Evolutionary conservation across 306 rosid genomes (phyloP).

Genomic region (Begonia fuchsioides): DNA sequence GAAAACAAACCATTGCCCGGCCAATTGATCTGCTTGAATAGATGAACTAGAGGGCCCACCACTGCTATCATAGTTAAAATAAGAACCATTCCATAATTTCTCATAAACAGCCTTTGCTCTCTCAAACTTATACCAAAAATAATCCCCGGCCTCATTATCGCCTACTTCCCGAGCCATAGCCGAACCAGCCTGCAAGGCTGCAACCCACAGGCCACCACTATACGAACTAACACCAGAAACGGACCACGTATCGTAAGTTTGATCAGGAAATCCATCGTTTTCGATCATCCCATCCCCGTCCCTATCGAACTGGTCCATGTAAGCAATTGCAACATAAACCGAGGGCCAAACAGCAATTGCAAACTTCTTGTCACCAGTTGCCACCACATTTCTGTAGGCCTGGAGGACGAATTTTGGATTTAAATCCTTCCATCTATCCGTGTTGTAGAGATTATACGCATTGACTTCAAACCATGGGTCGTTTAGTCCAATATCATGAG

Average conservation of each 20-base stretch:
- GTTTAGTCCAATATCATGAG: constrained; percentile 80
- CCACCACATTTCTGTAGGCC: constrained; percentile 85
- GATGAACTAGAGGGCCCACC: constrained; percentile 57
- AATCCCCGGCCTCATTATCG: constrained; percentile 62
- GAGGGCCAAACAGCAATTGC: constrained; percentile 92
- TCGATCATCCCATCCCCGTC: constrained; percentile 95
- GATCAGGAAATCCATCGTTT: constrained; percentile 95
- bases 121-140: constrained; percentile 70
- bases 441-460: constrained; percentile 61
- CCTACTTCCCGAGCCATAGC: constrained; percentile 72
- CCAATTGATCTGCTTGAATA: constrained; percentile 95
- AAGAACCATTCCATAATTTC: constrained; percentile 92
- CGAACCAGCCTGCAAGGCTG: constrained; percentile 90
- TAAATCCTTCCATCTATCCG: constrained; percentile 98
- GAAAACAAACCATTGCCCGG: constrained; percentile 70
- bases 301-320: constrained; percentile 88
- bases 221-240: constrained; percentile 93
- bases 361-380: constrained; percentile 83
- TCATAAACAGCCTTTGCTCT: constrained; percentile 63
- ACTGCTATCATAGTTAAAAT: constrained; percentile 74
- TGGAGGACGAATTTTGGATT: constrained; percentile 96
- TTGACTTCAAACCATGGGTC: constrained; percentile 97
- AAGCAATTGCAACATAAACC: constrained; percentile 87
- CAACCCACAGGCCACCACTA: constrained; percentile 91
- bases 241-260: constrained; percentile 95